These are phyloP conservation scores for Lichtheimia hyalospora DNA, from an alignment of 371 early-diverging fungal genomes.

Conservation along the genomic window DNA sequence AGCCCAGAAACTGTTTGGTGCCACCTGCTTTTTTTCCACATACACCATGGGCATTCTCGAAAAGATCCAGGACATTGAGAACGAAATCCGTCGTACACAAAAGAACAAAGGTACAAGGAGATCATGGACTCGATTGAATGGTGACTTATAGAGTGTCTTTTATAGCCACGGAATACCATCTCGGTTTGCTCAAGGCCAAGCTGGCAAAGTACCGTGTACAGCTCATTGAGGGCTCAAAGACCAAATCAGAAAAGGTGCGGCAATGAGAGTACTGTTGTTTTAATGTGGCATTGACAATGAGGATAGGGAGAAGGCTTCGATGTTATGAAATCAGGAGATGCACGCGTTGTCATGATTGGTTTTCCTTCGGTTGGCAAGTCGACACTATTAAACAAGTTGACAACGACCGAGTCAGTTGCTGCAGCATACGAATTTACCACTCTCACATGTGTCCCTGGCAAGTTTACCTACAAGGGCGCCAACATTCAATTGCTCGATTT, in stretches of 20 bases:
- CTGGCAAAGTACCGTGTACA: conserved; percentile 94
- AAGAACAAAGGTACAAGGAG: conserved; percentile 76
- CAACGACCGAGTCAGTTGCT: conserved; percentile 94
- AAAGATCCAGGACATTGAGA: conserved; percentile 88
- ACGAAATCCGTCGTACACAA: conserved; percentile 87
- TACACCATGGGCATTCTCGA: conserved; percentile 88
- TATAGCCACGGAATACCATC: conserved; percentile 92
- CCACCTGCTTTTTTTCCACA: no score
- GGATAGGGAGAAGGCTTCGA: conserved; percentile 93
- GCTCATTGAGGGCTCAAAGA: conserved; percentile 83
- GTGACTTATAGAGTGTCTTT: neutral
- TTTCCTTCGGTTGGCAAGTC: conserved; percentile 99
- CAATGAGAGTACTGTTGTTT: neutral
- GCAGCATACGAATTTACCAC: conserved; percentile 99
- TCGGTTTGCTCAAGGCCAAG: conserved; percentile 96
- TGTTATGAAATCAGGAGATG: conserved; percentile 98
- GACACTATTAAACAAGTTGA: conserved; percentile 94
- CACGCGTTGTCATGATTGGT: conserved; percentile 97
- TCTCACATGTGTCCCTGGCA: conserved; percentile 97
- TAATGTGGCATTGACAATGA: neutral
- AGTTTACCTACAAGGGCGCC: conserved; percentile 97
- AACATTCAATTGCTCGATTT: conserved; percentile 94
- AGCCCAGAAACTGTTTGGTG: no score
- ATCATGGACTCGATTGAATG: neutral
- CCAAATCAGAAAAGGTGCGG: conserved; percentile 88